Conservation (phyloP, 2,329 filamentous ascomycete genomes). For the Trichophyton simii region DNA sequence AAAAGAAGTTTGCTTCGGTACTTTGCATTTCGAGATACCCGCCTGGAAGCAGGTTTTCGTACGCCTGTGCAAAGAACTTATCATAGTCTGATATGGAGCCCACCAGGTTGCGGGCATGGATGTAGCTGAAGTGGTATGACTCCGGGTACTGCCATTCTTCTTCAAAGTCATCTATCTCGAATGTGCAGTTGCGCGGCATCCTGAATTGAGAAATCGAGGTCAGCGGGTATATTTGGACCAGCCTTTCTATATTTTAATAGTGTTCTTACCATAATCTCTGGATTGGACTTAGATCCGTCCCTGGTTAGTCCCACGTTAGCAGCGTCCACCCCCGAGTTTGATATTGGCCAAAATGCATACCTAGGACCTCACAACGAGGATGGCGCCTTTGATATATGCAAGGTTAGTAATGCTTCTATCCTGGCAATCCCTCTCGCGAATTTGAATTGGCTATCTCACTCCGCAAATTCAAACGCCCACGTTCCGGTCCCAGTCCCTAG, state of each 20-base stretch:
- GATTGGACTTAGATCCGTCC: conserved; percentile 13
- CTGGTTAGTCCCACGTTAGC: conserved; percentile 2
- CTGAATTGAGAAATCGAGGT: conserved; percentile 6
- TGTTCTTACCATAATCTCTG: conserved; percentile 9
- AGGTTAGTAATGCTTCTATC: neutral
- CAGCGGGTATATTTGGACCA: neutral
- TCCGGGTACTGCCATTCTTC: conserved; percentile 17
- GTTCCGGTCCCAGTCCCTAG: conserved; percentile 11
- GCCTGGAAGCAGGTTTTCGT: conserved; percentile 23
- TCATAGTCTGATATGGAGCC: conserved; percentile 20
- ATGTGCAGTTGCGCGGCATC: conserved; percentile 19
- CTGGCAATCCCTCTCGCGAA: neutral
- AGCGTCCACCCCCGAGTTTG: neutral
- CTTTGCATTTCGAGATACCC: conserved; percentile 29
- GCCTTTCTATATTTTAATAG: neutral
- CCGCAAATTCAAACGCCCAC: conserved; percentile 12
- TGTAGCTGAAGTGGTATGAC: conserved; percentile 7
- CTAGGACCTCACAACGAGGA: conserved; percentile 9
- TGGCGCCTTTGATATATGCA: conserved; percentile 5
- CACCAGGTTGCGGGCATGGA: conserved; percentile 11
- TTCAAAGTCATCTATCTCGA: conserved; percentile 22
- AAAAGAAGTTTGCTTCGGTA: conserved; percentile 19
- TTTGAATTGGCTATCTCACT: conserved; percentile 8
- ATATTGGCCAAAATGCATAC: conserved; percentile 1
- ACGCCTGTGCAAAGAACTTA: conserved; percentile 21